These are phyloP conservation scores for Ligustrum vulgare DNA, from an alignment of 257 asterid species.

Conservation along the genomic window DNA sequence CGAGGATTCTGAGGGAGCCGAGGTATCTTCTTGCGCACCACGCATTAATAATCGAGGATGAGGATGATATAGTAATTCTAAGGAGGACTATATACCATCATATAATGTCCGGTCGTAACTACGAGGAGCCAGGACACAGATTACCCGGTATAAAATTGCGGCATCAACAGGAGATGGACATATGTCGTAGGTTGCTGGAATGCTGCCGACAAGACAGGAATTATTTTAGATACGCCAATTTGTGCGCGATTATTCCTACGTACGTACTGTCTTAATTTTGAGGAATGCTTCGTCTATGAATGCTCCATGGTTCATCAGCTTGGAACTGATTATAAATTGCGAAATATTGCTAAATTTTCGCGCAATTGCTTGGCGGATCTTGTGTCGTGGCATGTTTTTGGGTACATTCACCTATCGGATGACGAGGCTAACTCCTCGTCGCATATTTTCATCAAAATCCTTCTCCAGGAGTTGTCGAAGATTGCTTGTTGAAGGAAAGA, in stretches of 20 bases:
- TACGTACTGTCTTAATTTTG: slow-evolving; percentile 8
- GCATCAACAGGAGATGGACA: slow-evolving; percentile 22
- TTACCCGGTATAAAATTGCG: slow-evolving; percentile 6
- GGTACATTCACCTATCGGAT: slow-evolving; percentile 4
- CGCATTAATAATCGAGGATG: neutral
- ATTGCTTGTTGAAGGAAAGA: slow-evolving; percentile 3
- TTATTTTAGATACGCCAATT: slow-evolving; percentile 2
- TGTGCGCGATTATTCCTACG: slow-evolving; percentile 13
- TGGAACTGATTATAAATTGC: slow-evolving; percentile 6
- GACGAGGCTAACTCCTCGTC: slow-evolving; percentile 21
- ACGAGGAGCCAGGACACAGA: slow-evolving; percentile 20
- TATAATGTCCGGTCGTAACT: slow-evolving; percentile 22
- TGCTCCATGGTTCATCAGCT: slow-evolving; percentile 18
- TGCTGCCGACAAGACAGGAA: slow-evolving; percentile 23
- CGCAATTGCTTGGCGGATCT: slow-evolving; percentile 16
- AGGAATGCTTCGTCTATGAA: slow-evolving; percentile 7
- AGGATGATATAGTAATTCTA: slow-evolving; percentile 8
- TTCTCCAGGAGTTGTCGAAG: slow-evolving; percentile 14
- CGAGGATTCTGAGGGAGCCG: slow-evolving; percentile 1
- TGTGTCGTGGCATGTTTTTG: slow-evolving; percentile 19
- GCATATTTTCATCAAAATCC: slow-evolving; percentile 18
- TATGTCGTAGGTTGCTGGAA: slow-evolving; percentile 20
- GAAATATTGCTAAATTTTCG: slow-evolving; percentile 22
- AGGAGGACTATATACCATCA: slow-evolving; percentile 8
- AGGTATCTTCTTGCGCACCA: neutral